Percentiles rank a stretch among this genome's conserved stretches.
Conservation (phyloP, 2,329 filamentous ascomycete genomes). For the Cadophora gregata region DNA sequence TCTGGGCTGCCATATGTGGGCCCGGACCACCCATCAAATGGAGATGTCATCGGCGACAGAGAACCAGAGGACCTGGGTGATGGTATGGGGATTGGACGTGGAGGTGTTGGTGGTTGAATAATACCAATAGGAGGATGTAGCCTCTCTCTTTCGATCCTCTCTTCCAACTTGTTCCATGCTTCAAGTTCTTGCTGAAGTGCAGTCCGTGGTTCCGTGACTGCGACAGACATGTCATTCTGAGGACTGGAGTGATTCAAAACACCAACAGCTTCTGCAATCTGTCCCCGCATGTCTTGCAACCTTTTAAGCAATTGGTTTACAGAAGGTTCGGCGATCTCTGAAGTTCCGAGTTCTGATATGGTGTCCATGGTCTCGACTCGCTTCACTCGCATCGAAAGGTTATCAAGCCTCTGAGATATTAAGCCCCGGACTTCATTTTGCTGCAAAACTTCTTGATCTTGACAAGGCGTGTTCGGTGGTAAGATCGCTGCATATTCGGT, state of each 20-base stretch:
- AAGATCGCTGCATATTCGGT: constrained; percentile 20
- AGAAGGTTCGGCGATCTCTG: constrained; percentile 9
- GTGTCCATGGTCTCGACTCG: constrained; percentile 32
- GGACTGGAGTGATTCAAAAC: constrained; percentile 19
- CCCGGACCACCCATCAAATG: constrained; percentile 25
- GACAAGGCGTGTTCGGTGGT: background rate
- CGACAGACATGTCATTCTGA: constrained; percentile 1
- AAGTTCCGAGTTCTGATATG: constrained; percentile 18
- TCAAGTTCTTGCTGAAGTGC: constrained; percentile 33
- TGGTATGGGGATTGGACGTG: constrained; percentile 27
- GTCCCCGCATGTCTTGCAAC: constrained; percentile 31
- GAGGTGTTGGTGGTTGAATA: background rate
- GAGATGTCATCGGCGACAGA: constrained; percentile 18
- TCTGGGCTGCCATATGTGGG: constrained; percentile 21
- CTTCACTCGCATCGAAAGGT: constrained; percentile 35
- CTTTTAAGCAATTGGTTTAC: constrained; percentile 28
- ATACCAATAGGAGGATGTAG: constrained; percentile 28
- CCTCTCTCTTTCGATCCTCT: constrained; percentile 36
- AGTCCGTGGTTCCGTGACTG: constrained; percentile 23
- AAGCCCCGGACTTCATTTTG: constrained; percentile 24
- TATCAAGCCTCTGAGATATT: constrained; percentile 33
- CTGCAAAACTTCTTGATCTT: constrained; percentile 20
- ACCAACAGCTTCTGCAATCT: constrained; percentile 32
- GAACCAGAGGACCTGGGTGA: constrained; percentile 11
- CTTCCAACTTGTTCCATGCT: constrained; percentile 35